A percentile compares a stretch with the other conserved stretches of the same genome.
These are phyloP conservation scores for Candida fluviatilis DNA, from an alignment of 805 yeast genomes.

Conservation along the genomic window DNA sequence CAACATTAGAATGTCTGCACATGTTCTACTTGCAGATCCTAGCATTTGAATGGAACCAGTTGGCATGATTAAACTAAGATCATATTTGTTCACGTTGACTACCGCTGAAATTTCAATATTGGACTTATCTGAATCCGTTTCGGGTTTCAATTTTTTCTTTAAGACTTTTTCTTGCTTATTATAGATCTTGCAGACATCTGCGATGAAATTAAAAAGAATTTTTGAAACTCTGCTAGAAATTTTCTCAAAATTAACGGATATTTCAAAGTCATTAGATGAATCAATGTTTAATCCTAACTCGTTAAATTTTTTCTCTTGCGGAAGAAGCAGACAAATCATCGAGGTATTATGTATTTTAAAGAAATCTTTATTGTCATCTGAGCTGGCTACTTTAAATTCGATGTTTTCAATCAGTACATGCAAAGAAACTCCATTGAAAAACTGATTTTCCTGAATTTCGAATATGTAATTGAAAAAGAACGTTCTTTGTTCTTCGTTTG, in stretches of 20 bases:
- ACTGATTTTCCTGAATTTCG: not conserved
- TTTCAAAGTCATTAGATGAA: slow-evolving; percentile 4
- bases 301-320: not conserved
- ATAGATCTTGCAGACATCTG: too few relatives aligned
- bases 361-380: not conserved
- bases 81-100: slow-evolving; percentile 10
- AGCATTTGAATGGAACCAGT: slow-evolving; percentile 4
- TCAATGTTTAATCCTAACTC: slow-evolving; percentile 1
- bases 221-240: slow-evolving; percentile 19
- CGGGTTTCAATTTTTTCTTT: not conserved
- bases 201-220: slow-evolving; percentile 6
- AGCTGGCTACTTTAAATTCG: not conserved
- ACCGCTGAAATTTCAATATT: not conserved
- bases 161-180: not conserved
- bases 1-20: not conserved
- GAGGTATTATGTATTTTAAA: not conserved
- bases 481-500: slow-evolving; percentile 31
- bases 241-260: slow-evolving; percentile 11
- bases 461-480: slow-evolving; percentile 16
- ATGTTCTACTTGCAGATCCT: not conserved
- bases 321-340: not conserved
- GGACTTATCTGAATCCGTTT: not conserved
- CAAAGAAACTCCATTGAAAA: not conserved
- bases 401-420: not conserved
- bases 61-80: slow-evolving; percentile 9